phyloP scores from a whole-genome alignment of 257 asterid genomes.

The Salvia splendens region DNA sequence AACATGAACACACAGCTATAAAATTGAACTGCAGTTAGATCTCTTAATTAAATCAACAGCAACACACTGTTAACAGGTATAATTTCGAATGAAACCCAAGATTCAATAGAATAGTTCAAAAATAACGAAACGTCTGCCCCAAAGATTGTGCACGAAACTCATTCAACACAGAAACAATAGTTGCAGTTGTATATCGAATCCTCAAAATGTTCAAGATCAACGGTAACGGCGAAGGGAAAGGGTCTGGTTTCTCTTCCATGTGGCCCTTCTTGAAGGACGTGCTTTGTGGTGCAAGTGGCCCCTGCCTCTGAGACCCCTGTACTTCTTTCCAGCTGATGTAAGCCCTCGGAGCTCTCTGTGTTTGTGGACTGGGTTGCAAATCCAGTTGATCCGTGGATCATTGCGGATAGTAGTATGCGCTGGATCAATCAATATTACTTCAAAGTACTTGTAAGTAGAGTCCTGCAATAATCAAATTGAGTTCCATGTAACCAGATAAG shows the following conservation, averaged over 20 bases:
- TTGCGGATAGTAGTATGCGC: constrained; percentile 12
- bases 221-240: constrained; percentile 21
- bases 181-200: background rate
- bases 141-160: background rate
- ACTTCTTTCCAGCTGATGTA: constrained; percentile 20
- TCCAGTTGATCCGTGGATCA: constrained; percentile 21
- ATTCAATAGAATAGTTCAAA: background rate
- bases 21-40: too few species aligned
- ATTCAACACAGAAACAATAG: background rate
- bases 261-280: constrained; percentile 12
- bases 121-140: background rate
- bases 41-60: too few species aligned
- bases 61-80: background rate
- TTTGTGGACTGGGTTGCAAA: constrained; percentile 16
- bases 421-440: background rate
- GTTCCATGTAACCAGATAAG: background rate
- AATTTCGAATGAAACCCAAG: background rate
- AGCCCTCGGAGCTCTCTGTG: constrained; percentile 22
- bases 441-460: constrained; percentile 22
- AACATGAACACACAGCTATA: too few species aligned
- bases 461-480: background rate
- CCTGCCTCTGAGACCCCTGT: constrained; percentile 10
- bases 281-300: constrained; percentile 23
- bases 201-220: background rate
- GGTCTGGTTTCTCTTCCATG: constrained; percentile 20